These are phyloP conservation scores for Aspergillus bridgeri DNA, from an alignment of 495 filamentous ascomycete genomes.

Conservation along the genomic window DNA sequence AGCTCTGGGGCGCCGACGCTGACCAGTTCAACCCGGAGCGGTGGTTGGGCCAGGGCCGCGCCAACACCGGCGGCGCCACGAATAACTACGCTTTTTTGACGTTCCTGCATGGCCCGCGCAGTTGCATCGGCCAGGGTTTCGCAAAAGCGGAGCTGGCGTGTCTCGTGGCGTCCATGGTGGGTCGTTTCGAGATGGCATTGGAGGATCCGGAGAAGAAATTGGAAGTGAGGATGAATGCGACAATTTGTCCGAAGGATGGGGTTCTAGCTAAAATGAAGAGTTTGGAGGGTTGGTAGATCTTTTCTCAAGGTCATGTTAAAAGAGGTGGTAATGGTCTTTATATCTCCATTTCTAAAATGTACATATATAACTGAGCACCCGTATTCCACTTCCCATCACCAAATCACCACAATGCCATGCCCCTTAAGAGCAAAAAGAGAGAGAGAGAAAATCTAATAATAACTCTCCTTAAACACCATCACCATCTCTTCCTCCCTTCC, in stretches of 20 bases:
- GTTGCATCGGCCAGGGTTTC: conserved; percentile 80
- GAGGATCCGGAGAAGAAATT: conserved; percentile 57
- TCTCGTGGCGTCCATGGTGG: conserved; percentile 71
- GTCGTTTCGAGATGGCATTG: conserved; percentile 64
- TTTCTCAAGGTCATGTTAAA: background rate
- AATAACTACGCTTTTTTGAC: conserved; percentile 75
- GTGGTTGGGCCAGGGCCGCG: conserved; percentile 58
- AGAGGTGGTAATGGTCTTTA: background rate
- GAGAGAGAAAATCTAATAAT: conserved; percentile 17
- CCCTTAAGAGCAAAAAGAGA: too few relatives aligned
- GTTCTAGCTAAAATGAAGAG: conserved; percentile 57
- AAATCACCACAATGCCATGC: too few relatives aligned
- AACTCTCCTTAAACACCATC: conserved; percentile 58
- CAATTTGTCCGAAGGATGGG: conserved; percentile 61
- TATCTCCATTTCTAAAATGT: conserved; percentile 5
- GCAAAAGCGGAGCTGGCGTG: conserved; percentile 81
- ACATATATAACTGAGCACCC: conserved; percentile 9
- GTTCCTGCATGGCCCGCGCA: conserved; percentile 76
- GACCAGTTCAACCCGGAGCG: conserved; percentile 77
- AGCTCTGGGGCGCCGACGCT: conserved; percentile 82
- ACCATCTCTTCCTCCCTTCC: conserved; percentile 54
- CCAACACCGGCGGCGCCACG: conserved; percentile 51
- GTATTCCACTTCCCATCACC: too few relatives aligned
- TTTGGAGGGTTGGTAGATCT: conserved; percentile 61
- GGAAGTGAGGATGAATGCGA: conserved; percentile 56